Percentiles rank a stretch among this genome's conserved stretches.
Conservation (phyloP, 208 protist genomes). For the Angomonas deanei region DNA sequence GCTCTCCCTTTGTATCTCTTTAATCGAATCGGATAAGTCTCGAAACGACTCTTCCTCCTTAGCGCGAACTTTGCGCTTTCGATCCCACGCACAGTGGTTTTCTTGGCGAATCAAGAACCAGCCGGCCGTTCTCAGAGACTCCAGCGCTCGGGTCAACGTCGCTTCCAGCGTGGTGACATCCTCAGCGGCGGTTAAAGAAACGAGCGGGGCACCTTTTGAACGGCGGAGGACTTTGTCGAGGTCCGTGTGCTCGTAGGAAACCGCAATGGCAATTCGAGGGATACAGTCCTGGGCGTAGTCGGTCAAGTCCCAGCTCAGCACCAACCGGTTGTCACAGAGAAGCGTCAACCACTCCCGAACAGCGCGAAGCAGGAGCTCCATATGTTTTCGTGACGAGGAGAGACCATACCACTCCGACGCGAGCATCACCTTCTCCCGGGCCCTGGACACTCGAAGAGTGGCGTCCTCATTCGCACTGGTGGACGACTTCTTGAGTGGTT, state of each 20-base stretch:
- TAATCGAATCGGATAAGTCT: neutral
- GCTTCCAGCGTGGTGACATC: conserved; percentile 9
- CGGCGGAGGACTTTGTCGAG: neutral
- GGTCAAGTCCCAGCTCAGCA: conserved; percentile 12
- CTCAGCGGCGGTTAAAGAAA: neutral
- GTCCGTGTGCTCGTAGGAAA: conserved; percentile 19
- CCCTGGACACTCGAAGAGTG: neutral
- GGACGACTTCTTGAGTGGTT: too few species aligned
- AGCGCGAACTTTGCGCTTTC: neutral
- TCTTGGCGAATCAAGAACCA: conserved; percentile 46
- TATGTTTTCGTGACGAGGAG: neutral
- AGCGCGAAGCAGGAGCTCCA: neutral
- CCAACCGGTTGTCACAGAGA: conserved; percentile 4
- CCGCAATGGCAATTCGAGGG: conserved; percentile 11
- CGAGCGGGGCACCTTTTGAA: neutral
- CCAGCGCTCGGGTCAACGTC: conserved; percentile 2
- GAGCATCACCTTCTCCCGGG: neutral
- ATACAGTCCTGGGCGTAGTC: conserved; percentile 4
- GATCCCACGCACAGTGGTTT: conserved; percentile 25
- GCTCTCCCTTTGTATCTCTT: neutral
- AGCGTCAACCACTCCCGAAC: neutral
- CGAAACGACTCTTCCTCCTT: neutral
- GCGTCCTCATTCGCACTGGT: too few species aligned
- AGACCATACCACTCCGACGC: neutral
- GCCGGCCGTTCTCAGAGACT: conserved; percentile 3